Percentiles rank a stretch among this genome's conserved stretches.
phyloP scores from a whole-genome alignment of 2,329 filamentous ascomycete genomes.

The Ophiocordyceps camponoti-floridani region DNA sequence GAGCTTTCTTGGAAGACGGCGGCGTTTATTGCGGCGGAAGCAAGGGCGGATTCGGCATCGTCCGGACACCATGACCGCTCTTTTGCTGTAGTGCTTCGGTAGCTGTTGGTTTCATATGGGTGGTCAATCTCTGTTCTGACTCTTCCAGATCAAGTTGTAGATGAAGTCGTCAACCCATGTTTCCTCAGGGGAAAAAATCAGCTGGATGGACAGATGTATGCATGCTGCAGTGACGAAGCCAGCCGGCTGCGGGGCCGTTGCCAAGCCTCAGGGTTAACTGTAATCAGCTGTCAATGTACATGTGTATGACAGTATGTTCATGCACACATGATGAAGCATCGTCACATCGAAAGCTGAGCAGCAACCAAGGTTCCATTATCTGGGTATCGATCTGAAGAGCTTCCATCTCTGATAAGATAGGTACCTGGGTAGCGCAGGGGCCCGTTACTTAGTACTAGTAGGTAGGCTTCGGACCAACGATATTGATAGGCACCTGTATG shows the following conservation, averaged over 20 bases:
- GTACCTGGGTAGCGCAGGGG: too few relatives aligned
- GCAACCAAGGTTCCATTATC: not conserved
- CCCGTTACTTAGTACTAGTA: too few relatives aligned
- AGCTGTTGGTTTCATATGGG: not conserved
- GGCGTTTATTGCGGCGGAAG: conserved; percentile 1
- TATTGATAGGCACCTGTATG: too few relatives aligned
- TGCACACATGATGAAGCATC: not conserved
- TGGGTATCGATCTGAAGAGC: too few relatives aligned
- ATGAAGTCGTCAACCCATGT: not conserved
- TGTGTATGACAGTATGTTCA: not conserved
- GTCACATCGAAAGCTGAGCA: too few relatives aligned
- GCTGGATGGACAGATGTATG: not conserved
- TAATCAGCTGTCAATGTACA: too few relatives aligned
- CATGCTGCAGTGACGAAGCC: not conserved
- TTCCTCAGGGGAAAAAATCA: not conserved
- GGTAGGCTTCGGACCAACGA: too few relatives aligned
- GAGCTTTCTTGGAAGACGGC: not conserved
- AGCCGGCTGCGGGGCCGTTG: not conserved
- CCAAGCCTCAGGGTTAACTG: not conserved
- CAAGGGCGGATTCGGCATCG: not conserved
- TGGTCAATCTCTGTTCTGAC: not conserved
- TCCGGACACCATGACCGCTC: not conserved
- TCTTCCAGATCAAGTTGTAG: not conserved
- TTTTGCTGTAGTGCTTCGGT: not conserved
- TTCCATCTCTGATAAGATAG: too few relatives aligned